Conservation (phyloP, 2,329 filamentous ascomycete species). For the Cladosporium cucumerinum region DNA sequence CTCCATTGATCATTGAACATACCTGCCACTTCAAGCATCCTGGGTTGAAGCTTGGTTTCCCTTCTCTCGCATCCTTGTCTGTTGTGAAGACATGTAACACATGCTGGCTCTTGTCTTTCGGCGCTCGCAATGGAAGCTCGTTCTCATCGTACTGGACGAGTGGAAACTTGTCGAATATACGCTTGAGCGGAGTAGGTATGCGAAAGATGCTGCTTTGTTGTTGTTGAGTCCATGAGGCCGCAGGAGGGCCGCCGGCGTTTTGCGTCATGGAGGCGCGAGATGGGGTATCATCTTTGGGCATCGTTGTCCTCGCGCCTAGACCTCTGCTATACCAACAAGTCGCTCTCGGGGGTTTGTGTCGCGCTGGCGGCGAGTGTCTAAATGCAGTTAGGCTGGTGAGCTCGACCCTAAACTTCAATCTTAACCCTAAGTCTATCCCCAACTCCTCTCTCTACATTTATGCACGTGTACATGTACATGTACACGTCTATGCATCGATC, state of each 20-base stretch:
- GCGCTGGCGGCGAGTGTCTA: not conserved
- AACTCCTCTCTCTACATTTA: not conserved
- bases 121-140: slow-evolving; percentile 64
- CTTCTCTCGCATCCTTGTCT: slow-evolving; percentile 57
- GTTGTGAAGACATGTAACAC: slow-evolving; percentile 75
- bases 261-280: slow-evolving; percentile 15
- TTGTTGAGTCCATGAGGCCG: slow-evolving; percentile 11
- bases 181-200: slow-evolving; percentile 72
- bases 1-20: slow-evolving; percentile 30
- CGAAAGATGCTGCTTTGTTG: slow-evolving; percentile 40
- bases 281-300: slow-evolving; percentile 11
- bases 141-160: slow-evolving; percentile 72
- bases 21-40: slow-evolving; percentile 97
- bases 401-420: not conserved
- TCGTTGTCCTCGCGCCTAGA: not conserved
- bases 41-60: slow-evolving; percentile 80
- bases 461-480: not conserved
- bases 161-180: slow-evolving; percentile 81
- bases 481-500: not conserved
- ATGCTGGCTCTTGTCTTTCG: slow-evolving; percentile 46
- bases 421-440: not conserved
- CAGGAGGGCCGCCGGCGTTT: slow-evolving; percentile 19
- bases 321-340: not conserved
- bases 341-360: slow-evolving; percentile 11
- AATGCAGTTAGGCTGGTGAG: not conserved